phyloP scores from a whole-genome alignment of 768 basidiomycete genomes.

The Suillus fuscotomentosus region DNA sequence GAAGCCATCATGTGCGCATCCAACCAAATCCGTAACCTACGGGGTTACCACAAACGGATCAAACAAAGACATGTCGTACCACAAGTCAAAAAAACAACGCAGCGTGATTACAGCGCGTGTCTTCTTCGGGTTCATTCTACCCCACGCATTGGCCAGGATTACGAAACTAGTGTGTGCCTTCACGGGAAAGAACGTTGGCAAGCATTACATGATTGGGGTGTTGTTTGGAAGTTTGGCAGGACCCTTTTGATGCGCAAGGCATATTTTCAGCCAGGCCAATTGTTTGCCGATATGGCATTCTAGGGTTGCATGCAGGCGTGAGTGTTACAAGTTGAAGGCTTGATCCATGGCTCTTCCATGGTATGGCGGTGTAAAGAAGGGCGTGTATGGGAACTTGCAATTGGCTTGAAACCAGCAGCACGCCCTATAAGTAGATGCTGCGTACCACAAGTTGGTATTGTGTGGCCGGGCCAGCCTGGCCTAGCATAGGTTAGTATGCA shows the following conservation, averaged over 20 bases:
- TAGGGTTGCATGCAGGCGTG: background rate
- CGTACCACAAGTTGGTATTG: background rate
- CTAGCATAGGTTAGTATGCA: background rate
- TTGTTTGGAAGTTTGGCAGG: background rate
- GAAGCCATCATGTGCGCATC: background rate
- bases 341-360: conserved; percentile 4
- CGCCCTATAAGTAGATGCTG: background rate
- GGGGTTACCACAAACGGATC: background rate
- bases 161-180: background rate
- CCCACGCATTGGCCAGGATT: background rate
- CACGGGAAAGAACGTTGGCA: background rate
- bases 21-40: background rate
- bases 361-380: conserved; percentile 1
- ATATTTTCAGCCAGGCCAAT: background rate
- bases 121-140: background rate
- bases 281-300: background rate
- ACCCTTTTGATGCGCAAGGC: conserved; percentile 3
- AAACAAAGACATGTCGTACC: background rate
- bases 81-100: background rate
- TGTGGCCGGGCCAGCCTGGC: too few relatives aligned
- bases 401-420: background rate
- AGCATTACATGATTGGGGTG: background rate
- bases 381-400: background rate
- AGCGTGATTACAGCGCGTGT: background rate
- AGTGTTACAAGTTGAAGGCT: background rate